Evolutionary conservation across 164 flowering plant genomes (phyloP).

Genomic region (Macadamia integrifolia): DNA sequence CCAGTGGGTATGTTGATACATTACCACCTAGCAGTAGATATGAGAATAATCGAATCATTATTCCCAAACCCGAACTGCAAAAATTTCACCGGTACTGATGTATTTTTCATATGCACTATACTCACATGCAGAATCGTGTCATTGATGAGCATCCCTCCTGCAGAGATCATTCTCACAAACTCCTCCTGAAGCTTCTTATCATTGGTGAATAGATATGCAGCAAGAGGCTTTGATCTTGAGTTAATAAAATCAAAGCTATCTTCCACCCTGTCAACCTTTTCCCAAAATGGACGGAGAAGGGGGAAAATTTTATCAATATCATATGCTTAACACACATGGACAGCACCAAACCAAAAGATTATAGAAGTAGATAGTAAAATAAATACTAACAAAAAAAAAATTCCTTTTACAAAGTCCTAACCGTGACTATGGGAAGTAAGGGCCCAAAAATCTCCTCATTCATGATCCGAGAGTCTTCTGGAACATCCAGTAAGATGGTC

Average conservation of each 20-base stretch:
- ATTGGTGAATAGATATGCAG: conserved; percentile 84
- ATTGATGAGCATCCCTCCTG: conserved; percentile 79
- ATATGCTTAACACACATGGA: background rate
- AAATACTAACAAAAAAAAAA: background rate
- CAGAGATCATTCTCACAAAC: conserved; percentile 55
- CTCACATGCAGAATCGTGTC: conserved; percentile 70
- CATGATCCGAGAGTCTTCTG: conserved; percentile 80
- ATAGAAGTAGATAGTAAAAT: background rate
- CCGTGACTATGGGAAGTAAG: conserved; percentile 79
- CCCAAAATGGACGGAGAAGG: background rate
- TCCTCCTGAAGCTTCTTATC: conserved; percentile 61
- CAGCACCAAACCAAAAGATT: background rate
- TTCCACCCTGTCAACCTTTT: conserved; percentile 70
- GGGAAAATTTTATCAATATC: background rate
- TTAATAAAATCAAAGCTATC: conserved; percentile 59
- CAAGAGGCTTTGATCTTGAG: conserved; percentile 81
- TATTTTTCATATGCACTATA: background rate
- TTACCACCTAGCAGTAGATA: too few species aligned
- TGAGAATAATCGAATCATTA: too few species aligned
- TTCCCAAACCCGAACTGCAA: too few species aligned
- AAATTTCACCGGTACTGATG: too few species aligned
- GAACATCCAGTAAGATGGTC: conserved; percentile 78
- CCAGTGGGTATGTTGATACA: too few species aligned
- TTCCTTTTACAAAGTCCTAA: conserved; percentile 20
- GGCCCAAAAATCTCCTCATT: conserved; percentile 95